Evolutionary conservation across 352 stramenopile genomes (phyloP), one percentile per base, ranked within the genome.

Genomic region (Blastocystis sp.): DNA sequence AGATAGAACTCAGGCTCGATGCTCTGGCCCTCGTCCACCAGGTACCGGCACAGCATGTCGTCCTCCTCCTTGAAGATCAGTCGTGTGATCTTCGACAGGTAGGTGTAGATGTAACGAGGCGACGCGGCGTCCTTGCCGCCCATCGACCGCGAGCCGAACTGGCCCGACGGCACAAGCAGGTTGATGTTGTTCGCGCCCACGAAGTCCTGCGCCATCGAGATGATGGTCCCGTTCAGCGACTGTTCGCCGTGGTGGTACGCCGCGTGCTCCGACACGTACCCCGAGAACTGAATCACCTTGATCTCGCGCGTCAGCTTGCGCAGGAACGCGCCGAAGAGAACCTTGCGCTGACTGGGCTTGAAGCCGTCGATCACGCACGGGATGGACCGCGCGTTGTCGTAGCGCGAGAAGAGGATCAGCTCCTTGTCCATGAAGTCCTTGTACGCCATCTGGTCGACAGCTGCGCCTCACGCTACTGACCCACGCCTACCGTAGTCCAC

Each of bases 181-280:
- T 97, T 95, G 10, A 98, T 92, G 90, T 99, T 99, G 91, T 99
- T 99, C 78, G 95, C 98, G 34, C 96, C 96, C 40, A 98, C 95
- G 90, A 97, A 99, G 90, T 98, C 94, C 90, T 99, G 96, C 0
- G 96, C 96, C 96, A 99, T 98, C 77, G 95, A 95, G 82, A 98
- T 93, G 84, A 99, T 97, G 88, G 96, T 98, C 61, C 93, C 91
- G 66, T 96, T 92, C 61, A 98, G 90, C 89, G 93, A 97, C 45
- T 92, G 91, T 91, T 99, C 96, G 48, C 96, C 96, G 89, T 99
- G 96, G 90, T 99, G 96, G 91, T 99, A 99, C 2, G 96, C 96
- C 62, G 96, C 97, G 87, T 98, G 95, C 89, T 99, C 96, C 0
- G 96, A 97, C 52, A 98, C 95, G 89, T 98, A 98, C 38, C 56